Evolutionary conservation across 2,329 filamentous ascomycete species (phyloP).

Genomic region (Fusarium newnesense): DNA sequence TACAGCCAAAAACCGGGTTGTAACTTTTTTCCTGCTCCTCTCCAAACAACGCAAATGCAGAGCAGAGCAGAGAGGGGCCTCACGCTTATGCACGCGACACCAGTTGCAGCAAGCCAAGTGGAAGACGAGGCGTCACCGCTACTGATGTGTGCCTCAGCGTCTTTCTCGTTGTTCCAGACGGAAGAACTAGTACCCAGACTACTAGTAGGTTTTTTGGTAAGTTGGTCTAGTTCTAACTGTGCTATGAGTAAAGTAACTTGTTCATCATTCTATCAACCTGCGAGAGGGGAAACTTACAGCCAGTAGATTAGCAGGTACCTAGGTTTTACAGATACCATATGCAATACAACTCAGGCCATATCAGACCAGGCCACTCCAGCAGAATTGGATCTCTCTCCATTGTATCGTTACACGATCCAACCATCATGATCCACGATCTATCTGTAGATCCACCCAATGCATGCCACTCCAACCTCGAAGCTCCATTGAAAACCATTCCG

Average conservation of each 20-base stretch:
- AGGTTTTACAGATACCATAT: background rate
- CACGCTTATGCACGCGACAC: slow-evolving; percentile 46
- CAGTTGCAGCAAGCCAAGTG: slow-evolving; percentile 40
- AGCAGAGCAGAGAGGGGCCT: slow-evolving; percentile 17
- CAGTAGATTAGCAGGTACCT: background rate
- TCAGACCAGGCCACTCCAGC: slow-evolving; percentile 8
- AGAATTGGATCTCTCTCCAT: slow-evolving; percentile 22
- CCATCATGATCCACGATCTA: slow-evolving; percentile 37
- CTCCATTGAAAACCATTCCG: slow-evolving; percentile 19
- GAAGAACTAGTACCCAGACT: background rate
- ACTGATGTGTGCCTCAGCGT: slow-evolving; percentile 22
- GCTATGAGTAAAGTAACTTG: background rate
- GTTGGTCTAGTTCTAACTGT: background rate
- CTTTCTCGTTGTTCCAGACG: background rate
- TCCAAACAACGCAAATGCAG: slow-evolving; percentile 1
- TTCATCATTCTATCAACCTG: background rate
- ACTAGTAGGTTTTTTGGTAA: background rate
- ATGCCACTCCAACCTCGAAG: slow-evolving; percentile 17
- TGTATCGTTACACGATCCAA: slow-evolving; percentile 32
- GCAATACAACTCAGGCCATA: slow-evolving; percentile 5
- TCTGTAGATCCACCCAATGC: slow-evolving; percentile 22
- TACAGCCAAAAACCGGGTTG: slow-evolving; percentile 24
- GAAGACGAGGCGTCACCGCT: slow-evolving; percentile 39
- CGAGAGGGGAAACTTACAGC: background rate
- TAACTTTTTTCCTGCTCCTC: slow-evolving; percentile 6